Base-by-base conservation (phyloP, 2,329 filamentous ascomycete genomes). In the Talaromyces atroroseus region DNA sequence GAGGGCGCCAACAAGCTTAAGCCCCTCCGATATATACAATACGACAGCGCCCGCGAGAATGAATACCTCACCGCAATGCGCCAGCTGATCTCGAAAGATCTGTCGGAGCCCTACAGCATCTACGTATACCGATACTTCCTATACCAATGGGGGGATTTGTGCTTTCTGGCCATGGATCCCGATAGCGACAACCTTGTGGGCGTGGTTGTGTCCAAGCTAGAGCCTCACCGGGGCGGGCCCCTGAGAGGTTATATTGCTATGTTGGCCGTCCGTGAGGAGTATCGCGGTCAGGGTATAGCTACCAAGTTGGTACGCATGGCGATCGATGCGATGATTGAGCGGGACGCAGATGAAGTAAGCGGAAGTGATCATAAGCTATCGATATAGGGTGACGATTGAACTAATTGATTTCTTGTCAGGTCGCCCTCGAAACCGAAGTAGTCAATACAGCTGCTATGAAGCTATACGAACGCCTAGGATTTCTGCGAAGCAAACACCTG, bases 71-170 rank as follows among this genome's bases (percentile, higher is more conserved):
- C 91, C 36, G 85, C 90, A 44, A 96, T 99, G 73, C 86, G 92
- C 55, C 86, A 92, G 57, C 77, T 99, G 68, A 99, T 99, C 67
- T 94, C 92, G 46, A 95, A 92, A 67, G 94, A 97, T 70, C 81
- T 99, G 50, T 97, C 92, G 64, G 94, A 99, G 73, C 94, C 94
- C 1, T 99, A 99, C 73, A 97, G 92, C 75, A 97, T 99, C 70
- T 99, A 99, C 76, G 94, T 99, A 58, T 99, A 97, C 73, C 86
- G 94, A 32, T 99, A 99, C 72, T 99, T 99, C 66, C 78, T 99
- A 18, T 96, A 95, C 69, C 91, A 97, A 81, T 99, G 94, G 94
- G 89, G 89, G 5, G 88, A 97, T 68, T 78, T 99, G n/a, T 99
- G 94, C 74, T 97, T 90, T 74, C 89, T 97, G 85, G 76, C 79